Conservation (phyloP, 2,329 filamentous ascomycete species). For the Chrysoporthe puriensis region DNA sequence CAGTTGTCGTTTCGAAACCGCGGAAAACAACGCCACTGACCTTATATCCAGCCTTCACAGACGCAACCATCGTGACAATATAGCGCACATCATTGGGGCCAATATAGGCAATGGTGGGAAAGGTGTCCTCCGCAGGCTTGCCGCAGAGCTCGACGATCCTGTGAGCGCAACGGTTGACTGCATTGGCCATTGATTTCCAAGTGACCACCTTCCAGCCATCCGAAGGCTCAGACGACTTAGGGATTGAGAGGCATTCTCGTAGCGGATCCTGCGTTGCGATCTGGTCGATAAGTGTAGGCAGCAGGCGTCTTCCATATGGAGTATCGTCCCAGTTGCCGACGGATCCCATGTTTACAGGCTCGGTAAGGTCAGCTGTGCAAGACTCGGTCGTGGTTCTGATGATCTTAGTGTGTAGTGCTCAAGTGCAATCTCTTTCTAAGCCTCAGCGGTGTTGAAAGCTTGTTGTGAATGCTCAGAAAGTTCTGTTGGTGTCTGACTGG, state of each 20-base stretch:
- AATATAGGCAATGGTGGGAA: conserved; percentile 27
- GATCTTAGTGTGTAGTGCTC: neutral
- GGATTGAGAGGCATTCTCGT: conserved; percentile 27
- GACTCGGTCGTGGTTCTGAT: neutral
- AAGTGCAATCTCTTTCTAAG: neutral
- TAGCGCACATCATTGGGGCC: conserved; percentile 28
- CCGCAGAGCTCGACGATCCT: conserved; percentile 24
- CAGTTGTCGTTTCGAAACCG: neutral
- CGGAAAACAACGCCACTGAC: conserved; percentile 11
- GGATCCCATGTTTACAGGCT: conserved; percentile 19
- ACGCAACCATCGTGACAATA: conserved; percentile 23
- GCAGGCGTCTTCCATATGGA: conserved; percentile 23
- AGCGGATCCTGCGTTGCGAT: conserved; percentile 21
- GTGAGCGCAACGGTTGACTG: conserved; percentile 26
- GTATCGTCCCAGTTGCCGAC: conserved; percentile 18
- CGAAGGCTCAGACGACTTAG: conserved; percentile 17
- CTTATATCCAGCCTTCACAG: conserved; percentile 29
- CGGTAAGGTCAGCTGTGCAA: neutral
- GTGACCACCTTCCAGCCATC: conserved; percentile 26
- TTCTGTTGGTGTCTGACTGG: neutral
- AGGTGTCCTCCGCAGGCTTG: conserved; percentile 20
- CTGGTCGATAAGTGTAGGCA: conserved; percentile 28
- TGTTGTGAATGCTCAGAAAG: neutral
- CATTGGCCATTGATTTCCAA: conserved; percentile 27
- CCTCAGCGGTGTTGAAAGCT: neutral